phyloP scores from a whole-genome alignment of 768 basidiomycete species.

The Baorangia bicolor region DNA sequence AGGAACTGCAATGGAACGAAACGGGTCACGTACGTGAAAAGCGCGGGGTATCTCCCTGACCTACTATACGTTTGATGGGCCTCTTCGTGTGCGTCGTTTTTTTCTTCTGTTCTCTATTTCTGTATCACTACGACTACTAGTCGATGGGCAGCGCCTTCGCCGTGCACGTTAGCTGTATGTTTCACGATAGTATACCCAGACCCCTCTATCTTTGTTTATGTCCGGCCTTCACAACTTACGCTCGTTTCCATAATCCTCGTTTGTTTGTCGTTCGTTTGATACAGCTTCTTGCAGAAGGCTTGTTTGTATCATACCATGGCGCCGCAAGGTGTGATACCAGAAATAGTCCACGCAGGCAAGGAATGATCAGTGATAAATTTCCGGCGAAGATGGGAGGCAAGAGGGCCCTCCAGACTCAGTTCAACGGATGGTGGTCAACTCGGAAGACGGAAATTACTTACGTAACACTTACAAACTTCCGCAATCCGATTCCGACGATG shows the following conservation, averaged over 20 bases:
- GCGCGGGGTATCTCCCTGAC: conserved; percentile 29
- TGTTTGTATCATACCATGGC: conserved; percentile 2
- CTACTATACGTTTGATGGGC: conserved; percentile 20
- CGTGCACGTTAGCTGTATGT: conserved; percentile 15
- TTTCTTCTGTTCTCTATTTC: neutral
- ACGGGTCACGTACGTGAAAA: conserved; percentile 31
- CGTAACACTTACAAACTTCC: neutral
- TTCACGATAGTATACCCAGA: conserved; percentile 23
- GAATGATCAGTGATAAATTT: neutral
- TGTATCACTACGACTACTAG: conserved; percentile 17
- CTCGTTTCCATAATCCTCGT: conserved; percentile 18
- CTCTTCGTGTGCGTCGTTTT: neutral
- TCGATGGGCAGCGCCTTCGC: conserved; percentile 19
- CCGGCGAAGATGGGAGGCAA: neutral
- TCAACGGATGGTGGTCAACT: neutral
- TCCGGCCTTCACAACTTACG: conserved; percentile 11
- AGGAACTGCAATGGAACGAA: conserved; percentile 32
- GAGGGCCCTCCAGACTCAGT: neutral
- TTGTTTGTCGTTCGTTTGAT: conserved; percentile 22
- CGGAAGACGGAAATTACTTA: conserved; percentile 18
- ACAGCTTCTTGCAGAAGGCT: neutral
- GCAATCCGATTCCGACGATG: too few species aligned
- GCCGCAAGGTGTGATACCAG: neutral
- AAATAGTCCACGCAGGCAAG: neutral
- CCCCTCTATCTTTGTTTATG: conserved; percentile 13